These are phyloP conservation scores for Kappamyces sp. DNA, from an alignment of 192 early-diverging fungal species.

Conservation along the genomic window DNA sequence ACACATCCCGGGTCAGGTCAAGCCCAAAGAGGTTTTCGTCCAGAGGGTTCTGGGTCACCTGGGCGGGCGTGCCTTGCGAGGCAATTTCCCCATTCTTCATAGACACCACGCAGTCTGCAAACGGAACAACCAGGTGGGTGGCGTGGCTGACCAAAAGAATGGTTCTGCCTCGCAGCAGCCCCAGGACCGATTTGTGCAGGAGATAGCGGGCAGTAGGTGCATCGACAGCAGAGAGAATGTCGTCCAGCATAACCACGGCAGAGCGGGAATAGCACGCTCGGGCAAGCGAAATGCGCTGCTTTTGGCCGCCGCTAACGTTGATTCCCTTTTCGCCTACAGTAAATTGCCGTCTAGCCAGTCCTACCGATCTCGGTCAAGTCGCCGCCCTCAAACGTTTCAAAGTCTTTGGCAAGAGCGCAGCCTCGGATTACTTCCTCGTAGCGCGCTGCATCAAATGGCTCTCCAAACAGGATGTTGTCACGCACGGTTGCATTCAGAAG, in stretches of 20 bases:
- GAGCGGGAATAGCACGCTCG: constrained; percentile 13
- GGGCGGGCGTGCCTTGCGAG: constrained; percentile 23
- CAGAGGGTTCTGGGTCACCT: constrained; percentile 20
- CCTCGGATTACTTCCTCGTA: constrained; percentile 74
- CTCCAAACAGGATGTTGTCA: constrained; percentile 77
- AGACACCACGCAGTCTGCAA: constrained; percentile 33
- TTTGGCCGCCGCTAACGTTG: constrained; percentile 89
- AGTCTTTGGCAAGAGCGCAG: constrained; percentile 77
- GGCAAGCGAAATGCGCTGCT: constrained; percentile 51
- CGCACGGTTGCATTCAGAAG: constrained; percentile 42
- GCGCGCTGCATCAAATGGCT: constrained; percentile 56
- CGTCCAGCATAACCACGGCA: constrained; percentile 7
- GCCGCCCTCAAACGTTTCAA: constrained; percentile 75
- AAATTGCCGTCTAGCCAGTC: constrained; percentile 27
- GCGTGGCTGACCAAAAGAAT: constrained; percentile 16
- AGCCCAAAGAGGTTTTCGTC: constrained; percentile 17
- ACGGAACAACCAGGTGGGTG: constrained; percentile 35
- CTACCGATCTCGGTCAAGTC: constrained; percentile 84
- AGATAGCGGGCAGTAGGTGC: constrained; percentile 4
- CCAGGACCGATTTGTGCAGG: not conserved
- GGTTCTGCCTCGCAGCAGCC: not conserved
- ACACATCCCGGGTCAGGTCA: constrained; percentile 7
- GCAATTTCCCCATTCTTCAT: constrained; percentile 34
- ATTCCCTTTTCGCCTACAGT: constrained; percentile 77
- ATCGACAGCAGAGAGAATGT: constrained; percentile 16